These are phyloP conservation scores for Kuraishia hungarica DNA, from an alignment of 805 yeast genomes.

Conservation along the genomic window DNA sequence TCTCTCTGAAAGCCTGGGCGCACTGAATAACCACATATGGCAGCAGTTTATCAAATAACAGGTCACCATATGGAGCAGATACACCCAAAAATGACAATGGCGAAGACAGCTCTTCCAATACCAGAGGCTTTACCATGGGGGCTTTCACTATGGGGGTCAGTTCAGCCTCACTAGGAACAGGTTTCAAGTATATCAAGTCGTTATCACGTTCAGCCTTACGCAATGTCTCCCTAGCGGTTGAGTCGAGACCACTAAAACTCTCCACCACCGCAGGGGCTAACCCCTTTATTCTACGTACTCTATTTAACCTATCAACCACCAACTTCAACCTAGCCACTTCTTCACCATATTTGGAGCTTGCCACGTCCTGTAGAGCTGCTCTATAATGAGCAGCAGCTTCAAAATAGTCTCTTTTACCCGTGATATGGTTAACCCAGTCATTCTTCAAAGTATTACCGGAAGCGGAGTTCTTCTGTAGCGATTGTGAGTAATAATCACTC, in stretches of 20 bases:
- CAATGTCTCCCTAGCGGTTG: constrained; percentile 34
- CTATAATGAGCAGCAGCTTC: constrained; percentile 65
- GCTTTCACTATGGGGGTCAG: constrained; percentile 38
- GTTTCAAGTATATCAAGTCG: constrained; percentile 66
- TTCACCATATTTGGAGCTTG: constrained; percentile 52
- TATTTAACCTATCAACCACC: constrained; percentile 21
- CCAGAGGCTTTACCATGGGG: constrained; percentile 44
- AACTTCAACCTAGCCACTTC: constrained; percentile 51
- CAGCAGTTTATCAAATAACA: constrained; percentile 50
- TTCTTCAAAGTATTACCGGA: constrained; percentile 34
- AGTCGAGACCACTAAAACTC: constrained; percentile 37
- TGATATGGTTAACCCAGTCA: constrained; percentile 59
- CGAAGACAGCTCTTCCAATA: constrained; percentile 25
- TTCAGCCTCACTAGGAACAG: constrained; percentile 39
- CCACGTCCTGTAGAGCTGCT: constrained; percentile 39
- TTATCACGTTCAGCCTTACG: constrained; percentile 66
- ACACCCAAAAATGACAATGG: constrained; percentile 18
- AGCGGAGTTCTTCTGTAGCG: constrained; percentile 20
- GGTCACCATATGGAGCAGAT: constrained; percentile 14
- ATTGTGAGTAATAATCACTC: constrained; percentile 38
- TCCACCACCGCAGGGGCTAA: constrained; percentile 34
- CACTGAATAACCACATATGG: constrained; percentile 62
- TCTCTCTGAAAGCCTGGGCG: constrained; percentile 59
- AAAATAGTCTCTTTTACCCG: constrained; percentile 57
- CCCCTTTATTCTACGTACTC: neutral